Base-by-base conservation (phyloP, 345 rosid genomes). In the Arabidopsis suecica region DNA sequence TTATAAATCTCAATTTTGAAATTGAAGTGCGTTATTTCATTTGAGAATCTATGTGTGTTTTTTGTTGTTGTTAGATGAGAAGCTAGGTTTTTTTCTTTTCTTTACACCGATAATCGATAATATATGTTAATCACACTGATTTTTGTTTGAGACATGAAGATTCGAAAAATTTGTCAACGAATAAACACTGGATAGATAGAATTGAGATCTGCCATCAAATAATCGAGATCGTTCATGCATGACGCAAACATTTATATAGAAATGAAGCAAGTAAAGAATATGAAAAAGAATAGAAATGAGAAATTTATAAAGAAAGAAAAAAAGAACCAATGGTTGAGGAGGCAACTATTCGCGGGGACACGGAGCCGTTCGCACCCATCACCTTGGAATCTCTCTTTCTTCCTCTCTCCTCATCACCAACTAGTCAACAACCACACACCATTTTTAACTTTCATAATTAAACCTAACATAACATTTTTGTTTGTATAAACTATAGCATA, bases 311-410 rank as follows among this genome's bases (percentile, higher is more conserved):
- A 42, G 5, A 12, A 42, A 34, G 7, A 5, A 14, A 12, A 38
- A 78, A 78, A 45, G 62, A 77, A 64, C 85, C 82, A 84, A 83
- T 83, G 88, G 85, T 74, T 38, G 69, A 77, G 81, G 75, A 74
- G 75, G 18, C 56, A 62, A 28, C 78, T 58, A 51, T 72, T 83
- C 83, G 90, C 89, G 89, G 85, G 85, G 83, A 86, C 85, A 74
- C 84, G 90, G 83, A 79, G 86, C 86, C 87, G 90, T 61, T 71
- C 65, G 28, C 71, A 68, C 84, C 87, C 83, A 82, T 68, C 78
- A 80, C 80, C 68, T 82, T 78, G 87, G 93, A 88, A 78, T 84
- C 69, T 55, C 70, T 12, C 20, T 41, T 37, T 68, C 4, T 14
- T 63, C 7, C 20, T 37, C 53, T 59, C 56, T 72, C 66, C 64